Base-by-base conservation (phyloP, 345 rosid species). In the Murraya koenigii region DNA sequence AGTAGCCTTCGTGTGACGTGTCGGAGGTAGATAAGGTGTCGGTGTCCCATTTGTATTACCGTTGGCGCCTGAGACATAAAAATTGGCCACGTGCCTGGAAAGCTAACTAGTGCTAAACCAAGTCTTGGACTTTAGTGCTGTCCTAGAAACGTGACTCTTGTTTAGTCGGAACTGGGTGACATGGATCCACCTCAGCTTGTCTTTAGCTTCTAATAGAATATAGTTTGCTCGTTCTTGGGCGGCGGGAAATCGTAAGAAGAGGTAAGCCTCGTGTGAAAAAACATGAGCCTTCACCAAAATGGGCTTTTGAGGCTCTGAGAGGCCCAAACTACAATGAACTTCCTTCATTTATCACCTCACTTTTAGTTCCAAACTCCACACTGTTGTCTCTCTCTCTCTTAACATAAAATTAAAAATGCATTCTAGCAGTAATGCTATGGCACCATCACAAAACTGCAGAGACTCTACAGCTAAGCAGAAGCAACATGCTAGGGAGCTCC, bases 181-280 rank as follows among this genome's bases (percentile, higher is more conserved):
- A 26, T 2, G 83, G 81, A 82, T 81, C 80, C 87, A 79, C 77
- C 65, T 82, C 87, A 58, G 19, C 71, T 26, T 69, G 67, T 54
- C 60, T 9, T 10, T 15, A 8, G 15, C 35, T 39, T 25, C 17
- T 44, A 13, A 14, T 44, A 13, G 49, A 44, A 44, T 38, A n/a
- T n/a, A n/a, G n/a, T n/a, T n/a, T n/a, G n/a, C n/a, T n/a, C n/a
- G n/a, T n/a, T n/a, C n/a, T n/a, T n/a, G n/a, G n/a, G n/a, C n/a
- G n/a, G n/a, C n/a, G n/a, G n/a, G n/a, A n/a, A n/a, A n/a, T n/a
- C n/a, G n/a, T n/a, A n/a, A n/a, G n/a, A n/a, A n/a, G n/a, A n/a
- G n/a, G n/a, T n/a, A n/a, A n/a, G n/a, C n/a, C n/a, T n/a, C n/a
- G n/a, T n/a, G n/a, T n/a, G n/a, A n/a, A n/a, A n/a, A n/a, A n/a